Percentiles rank a stretch among this genome's conserved stretches.
phyloP scores from a whole-genome alignment of 768 basidiomycete genomes.

The Guyanaporus albipodus region DNA sequence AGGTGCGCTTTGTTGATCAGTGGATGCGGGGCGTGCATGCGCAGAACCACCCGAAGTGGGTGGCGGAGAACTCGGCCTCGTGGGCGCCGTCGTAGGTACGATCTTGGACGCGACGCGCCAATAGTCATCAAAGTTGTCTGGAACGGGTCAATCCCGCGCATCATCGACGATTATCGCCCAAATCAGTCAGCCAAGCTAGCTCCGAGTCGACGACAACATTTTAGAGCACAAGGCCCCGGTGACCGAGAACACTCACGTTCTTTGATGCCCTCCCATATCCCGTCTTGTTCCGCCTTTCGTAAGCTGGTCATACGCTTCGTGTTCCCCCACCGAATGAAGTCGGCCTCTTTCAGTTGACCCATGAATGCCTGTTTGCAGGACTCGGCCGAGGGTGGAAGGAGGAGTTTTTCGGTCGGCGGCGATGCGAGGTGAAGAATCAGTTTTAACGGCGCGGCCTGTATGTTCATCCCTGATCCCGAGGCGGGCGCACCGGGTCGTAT shows the following conservation, averaged over 20 bases:
- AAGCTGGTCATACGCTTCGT: constrained; percentile 91
- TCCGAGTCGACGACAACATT: constrained; percentile 3
- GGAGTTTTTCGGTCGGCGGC: constrained; percentile 82
- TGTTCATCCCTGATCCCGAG: constrained; percentile 38
- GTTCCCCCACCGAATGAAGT: constrained; percentile 96
- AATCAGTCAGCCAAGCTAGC: constrained; percentile 23
- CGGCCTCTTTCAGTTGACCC: constrained; percentile 94
- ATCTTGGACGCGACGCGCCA: constrained; percentile 94
- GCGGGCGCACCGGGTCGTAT: constrained; percentile 39
- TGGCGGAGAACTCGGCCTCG: constrained; percentile 54
- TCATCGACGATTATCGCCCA: constrained; percentile 14
- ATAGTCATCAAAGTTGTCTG: constrained; percentile 95
- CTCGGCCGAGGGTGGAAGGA: constrained; percentile 76
- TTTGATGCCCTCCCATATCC: constrained; percentile 94
- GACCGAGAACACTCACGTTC: constrained; percentile 63
- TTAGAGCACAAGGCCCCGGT: constrained; percentile 21
- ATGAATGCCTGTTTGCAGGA: constrained; percentile 92
- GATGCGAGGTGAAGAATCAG: constrained; percentile 83
- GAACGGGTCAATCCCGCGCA: constrained; percentile 6
- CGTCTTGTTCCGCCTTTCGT: constrained; percentile 89
- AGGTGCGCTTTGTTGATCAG: constrained; percentile 47
- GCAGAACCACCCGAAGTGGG: constrained; percentile 52
- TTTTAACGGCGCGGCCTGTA: constrained; percentile 55
- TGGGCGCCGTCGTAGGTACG: constrained; percentile 71
- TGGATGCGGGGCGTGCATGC: constrained; percentile 61